A percentile compares a stretch with the other conserved stretches of the same genome.
phyloP scores from a whole-genome alignment of 1,284 basidiomycete species.

The Ceratobasidium sp. region DNA sequence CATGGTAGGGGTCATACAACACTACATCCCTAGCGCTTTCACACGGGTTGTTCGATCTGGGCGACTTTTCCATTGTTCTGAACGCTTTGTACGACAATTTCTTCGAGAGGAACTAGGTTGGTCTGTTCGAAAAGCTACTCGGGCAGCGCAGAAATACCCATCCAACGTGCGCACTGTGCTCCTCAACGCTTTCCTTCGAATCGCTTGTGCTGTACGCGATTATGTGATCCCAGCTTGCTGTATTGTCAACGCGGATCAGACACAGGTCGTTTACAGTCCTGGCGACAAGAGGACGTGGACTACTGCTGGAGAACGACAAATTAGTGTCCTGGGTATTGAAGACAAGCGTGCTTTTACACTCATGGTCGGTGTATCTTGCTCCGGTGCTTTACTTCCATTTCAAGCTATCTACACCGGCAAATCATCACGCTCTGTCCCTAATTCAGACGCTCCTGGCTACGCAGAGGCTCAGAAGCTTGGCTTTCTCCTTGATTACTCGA shows the following conservation, averaged over 20 bases:
- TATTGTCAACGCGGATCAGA: slow-evolving; percentile 25
- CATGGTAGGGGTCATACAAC: slow-evolving; percentile 16
- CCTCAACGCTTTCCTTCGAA: neutral
- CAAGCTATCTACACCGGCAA: slow-evolving; percentile 15
- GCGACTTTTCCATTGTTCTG: slow-evolving; percentile 2
- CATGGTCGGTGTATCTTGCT: neutral
- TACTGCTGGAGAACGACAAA: too few species aligned
- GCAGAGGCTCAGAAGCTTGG: slow-evolving; percentile 1
- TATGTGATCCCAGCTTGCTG: neutral
- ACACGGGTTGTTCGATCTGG: neutral
- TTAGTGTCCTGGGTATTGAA: neutral
- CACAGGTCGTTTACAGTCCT: slow-evolving; percentile 17
- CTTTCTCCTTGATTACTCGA: slow-evolving; percentile 10
- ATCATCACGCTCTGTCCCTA: slow-evolving; percentile 11
- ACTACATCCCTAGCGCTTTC: neutral
- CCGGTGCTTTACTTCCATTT: neutral
- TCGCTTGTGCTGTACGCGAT: slow-evolving; percentile 1
- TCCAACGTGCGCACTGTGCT: neutral
- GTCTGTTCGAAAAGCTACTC: slow-evolving; percentile 14
- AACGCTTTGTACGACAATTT: neutral
- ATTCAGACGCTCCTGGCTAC: neutral
- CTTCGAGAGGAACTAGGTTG: neutral
- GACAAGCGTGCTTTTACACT: slow-evolving; percentile 15
- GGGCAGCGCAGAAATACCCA: slow-evolving; percentile 24
- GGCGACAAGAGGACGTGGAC: too few species aligned